Evolutionary conservation across 257 asterid genomes (phyloP), one percentile per base, ranked within the genome.

Genomic region (Petunia secreta): DNA sequence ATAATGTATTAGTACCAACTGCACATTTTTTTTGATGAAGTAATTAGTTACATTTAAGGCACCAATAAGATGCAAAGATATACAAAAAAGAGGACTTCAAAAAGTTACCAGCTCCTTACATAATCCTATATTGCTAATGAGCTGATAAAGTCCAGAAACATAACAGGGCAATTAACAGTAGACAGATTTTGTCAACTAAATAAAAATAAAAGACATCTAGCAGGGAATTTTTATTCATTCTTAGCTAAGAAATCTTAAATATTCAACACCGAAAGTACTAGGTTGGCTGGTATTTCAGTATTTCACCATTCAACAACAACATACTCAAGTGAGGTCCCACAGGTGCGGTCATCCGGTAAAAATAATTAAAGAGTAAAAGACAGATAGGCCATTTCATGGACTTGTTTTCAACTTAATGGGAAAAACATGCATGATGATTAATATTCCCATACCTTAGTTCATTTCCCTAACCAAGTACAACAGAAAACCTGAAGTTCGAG

Each of bases 1-100:
- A 71, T 38, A 81, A 46, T 48, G 59, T 69, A 69, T 10, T 9
- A 71, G 2, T 52, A 80, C 84, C 67, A 78, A 46, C 9, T 76
- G 53, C 36, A 9, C 44, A 41, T 77, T 46, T 77, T 46, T 25
- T 25, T 25, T 25, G 25, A 25, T 25, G 25, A 25, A 25, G 25
- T 25, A 25, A 25, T 25, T 25, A 25, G 25, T 25, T 25, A 25
- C 25, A 25, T 25, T 25, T 25, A 25, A 25, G 25, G 25, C 25
- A 25, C 25, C 25, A 25, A 25, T 0, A 25, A 25, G 25, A 25
- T 25, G 25, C 25, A 25, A 25, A 25, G 0, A 25, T 25, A 25
- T 25, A 25, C 25, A 25, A 25, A 25, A 25, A 25, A 25, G 25
- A 25, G 25, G 25, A 25, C 25, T 25, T 25, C 25, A 25, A 25